These are phyloP conservation scores for Ganoderma resinaceum DNA, from an alignment of 1,284 basidiomycete species.

Conservation along the genomic window DNA sequence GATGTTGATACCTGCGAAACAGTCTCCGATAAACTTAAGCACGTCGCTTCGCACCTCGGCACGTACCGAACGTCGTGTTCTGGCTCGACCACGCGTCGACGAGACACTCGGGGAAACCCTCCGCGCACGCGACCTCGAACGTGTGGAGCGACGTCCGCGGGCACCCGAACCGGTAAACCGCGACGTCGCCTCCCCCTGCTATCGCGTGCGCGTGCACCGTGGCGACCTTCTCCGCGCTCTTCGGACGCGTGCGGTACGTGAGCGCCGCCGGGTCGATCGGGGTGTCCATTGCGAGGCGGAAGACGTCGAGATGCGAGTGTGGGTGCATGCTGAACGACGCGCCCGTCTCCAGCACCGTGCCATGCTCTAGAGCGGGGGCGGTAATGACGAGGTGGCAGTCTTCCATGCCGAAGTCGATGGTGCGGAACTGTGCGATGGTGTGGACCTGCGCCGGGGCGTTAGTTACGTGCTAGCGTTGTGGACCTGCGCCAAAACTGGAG, in stretches of 20 bases:
- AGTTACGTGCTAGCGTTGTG: not conserved
- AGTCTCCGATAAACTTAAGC: not conserved
- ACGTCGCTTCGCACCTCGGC: not conserved
- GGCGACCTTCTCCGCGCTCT: slow-evolving; percentile 12
- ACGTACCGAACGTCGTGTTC: slow-evolving; percentile 18
- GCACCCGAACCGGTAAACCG: slow-evolving; percentile 13
- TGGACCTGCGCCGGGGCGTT: not conserved
- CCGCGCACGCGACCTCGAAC: slow-evolving; percentile 21
- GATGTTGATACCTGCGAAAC: not conserved
- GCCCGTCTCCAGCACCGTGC: not conserved
- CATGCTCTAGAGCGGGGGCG: not conserved
- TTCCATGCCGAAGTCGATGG: slow-evolving; percentile 35
- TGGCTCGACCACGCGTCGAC: slow-evolving; percentile 25
- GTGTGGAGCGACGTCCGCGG: slow-evolving; percentile 16
- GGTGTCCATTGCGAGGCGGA: slow-evolving; percentile 8
- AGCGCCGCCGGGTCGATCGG: slow-evolving; percentile 23
- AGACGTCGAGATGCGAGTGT: slow-evolving; percentile 22
- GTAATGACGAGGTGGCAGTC: slow-evolving; percentile 18
- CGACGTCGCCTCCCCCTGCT: not conserved
- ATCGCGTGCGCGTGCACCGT: not conserved
- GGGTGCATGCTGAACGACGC: slow-evolving; percentile 17
- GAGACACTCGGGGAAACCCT: slow-evolving; percentile 9
- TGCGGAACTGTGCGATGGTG: slow-evolving; percentile 31
- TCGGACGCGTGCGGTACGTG: slow-evolving; percentile 22
- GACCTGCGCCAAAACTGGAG: not conserved